Evolutionary conservation across 2,329 filamentous ascomycete species (phyloP).

Genomic region (Epichloe baconii): DNA sequence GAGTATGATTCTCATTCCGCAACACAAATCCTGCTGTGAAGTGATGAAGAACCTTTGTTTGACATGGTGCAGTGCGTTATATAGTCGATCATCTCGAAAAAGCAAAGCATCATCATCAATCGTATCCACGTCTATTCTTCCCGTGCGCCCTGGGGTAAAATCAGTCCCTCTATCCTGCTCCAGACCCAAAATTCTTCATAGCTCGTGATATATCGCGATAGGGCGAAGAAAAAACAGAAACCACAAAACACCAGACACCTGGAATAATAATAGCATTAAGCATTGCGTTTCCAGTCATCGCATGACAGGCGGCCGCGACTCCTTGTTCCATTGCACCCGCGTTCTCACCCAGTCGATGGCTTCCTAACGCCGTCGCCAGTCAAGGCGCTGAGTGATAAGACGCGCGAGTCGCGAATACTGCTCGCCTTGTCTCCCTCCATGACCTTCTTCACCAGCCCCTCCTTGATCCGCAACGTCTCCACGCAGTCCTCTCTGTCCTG

Average conservation of each 20-base stretch:
- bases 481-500: slow-evolving; percentile 96
- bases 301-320: slow-evolving; percentile 84
- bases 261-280: not conserved
- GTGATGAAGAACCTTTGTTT: not conserved
- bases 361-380: slow-evolving; percentile 80
- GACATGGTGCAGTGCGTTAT: no score
- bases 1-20: not conserved
- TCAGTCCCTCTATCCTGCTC: slow-evolving; percentile 1
- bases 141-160: slow-evolving; percentile 4
- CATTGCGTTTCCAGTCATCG: slow-evolving; percentile 35
- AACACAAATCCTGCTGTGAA: not conserved
- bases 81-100: no score
- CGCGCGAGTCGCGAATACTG: slow-evolving; percentile 77
- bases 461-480: slow-evolving; percentile 94
- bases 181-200: slow-evolving; percentile 1
- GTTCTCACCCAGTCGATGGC: slow-evolving; percentile 95
- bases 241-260: not conserved
- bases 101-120: not conserved
- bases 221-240: not conserved
- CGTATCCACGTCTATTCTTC: slow-evolving; percentile 3
- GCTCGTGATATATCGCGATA: not conserved
- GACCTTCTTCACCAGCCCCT: slow-evolving; percentile 87
- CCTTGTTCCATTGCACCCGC: slow-evolving; percentile 92
- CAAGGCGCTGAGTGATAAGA: slow-evolving; percentile 83
- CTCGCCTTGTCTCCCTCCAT: slow-evolving; percentile 87